phyloP scores from a whole-genome alignment of 1,139 yeast species.

The Debaryomyces sp. region DNA sequence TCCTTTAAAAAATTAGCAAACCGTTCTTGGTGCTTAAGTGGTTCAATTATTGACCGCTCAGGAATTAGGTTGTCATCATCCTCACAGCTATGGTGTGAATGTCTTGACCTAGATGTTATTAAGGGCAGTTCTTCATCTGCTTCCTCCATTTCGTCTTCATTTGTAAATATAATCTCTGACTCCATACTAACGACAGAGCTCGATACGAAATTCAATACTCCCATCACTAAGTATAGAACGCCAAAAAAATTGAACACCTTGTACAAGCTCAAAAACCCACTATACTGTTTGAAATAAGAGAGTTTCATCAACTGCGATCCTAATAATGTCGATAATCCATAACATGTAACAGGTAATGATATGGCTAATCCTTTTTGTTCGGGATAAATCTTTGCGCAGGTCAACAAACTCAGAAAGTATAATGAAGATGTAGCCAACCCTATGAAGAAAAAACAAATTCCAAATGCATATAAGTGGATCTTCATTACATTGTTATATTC shows the following conservation, averaged over 20 bases:
- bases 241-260: constrained; percentile 63
- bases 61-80: constrained; percentile 22
- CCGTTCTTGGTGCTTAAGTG: constrained; percentile 50
- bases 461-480: constrained; percentile 25
- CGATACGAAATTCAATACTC: constrained; percentile 61
- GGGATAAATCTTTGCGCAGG: constrained; percentile 85
- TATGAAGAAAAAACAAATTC: constrained; percentile 49
- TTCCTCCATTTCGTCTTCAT: constrained; percentile 26
- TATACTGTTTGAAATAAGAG: constrained; percentile 32
- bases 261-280: constrained; percentile 44
- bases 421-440: constrained; percentile 84
- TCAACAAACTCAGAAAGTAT: constrained; percentile 74
- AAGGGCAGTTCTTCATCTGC: constrained; percentile 17
- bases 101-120: not conserved
- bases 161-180: constrained; percentile 48
- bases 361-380: constrained; percentile 76
- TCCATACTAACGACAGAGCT: constrained; percentile 67
- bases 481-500: constrained; percentile 6
- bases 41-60: constrained; percentile 37
- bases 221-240: constrained; percentile 55
- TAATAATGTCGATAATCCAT: constrained; percentile 76
- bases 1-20: constrained; percentile 59
- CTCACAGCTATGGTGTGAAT: constrained; percentile 12
- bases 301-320: constrained; percentile 58
- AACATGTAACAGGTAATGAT: constrained; percentile 84